phyloP scores from a whole-genome alignment of 805 yeast species.

The Metschnikowia kunwiensis region DNA sequence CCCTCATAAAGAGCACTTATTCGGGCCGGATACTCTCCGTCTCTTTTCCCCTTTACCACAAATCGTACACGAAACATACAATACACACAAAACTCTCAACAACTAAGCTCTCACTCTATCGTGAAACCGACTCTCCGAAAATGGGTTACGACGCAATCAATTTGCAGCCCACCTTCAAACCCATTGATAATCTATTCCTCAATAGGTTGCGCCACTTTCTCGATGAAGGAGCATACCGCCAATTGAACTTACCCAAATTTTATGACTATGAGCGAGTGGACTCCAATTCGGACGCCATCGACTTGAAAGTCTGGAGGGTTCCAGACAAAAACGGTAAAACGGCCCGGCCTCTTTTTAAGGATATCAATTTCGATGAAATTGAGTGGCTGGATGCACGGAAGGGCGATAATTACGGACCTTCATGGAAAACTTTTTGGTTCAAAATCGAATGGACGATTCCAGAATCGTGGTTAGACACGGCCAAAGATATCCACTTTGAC shows the following conservation, averaged over 20 bases:
- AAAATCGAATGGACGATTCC: slow-evolving; percentile 66
- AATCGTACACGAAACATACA: no score
- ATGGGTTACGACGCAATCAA: slow-evolving; percentile 22
- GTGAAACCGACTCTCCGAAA: background rate
- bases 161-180: slow-evolving; percentile 65
- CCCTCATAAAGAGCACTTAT: no score
- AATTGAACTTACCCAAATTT: slow-evolving; percentile 76
- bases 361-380: slow-evolving; percentile 46
- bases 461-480: slow-evolving; percentile 45
- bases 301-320: slow-evolving; percentile 67
- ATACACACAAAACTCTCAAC: no score
- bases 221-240: slow-evolving; percentile 71
- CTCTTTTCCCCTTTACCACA: no score
- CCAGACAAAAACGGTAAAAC: slow-evolving; percentile 54
- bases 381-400: slow-evolving; percentile 56
- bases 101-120: no score
- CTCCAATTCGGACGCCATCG: slow-evolving; percentile 42
- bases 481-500: slow-evolving; percentile 58
- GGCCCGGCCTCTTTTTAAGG: slow-evolving; percentile 59
- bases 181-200: slow-evolving; percentile 70
- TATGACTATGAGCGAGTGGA: slow-evolving; percentile 62
- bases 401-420: slow-evolving; percentile 85
- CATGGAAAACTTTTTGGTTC: slow-evolving; percentile 98
- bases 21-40: no score
- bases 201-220: slow-evolving; percentile 74